Percentiles rank a stretch among this genome's conserved stretches.
Conservation (phyloP, 1,284 basidiomycete genomes). For the Ustilago crameri region DNA sequence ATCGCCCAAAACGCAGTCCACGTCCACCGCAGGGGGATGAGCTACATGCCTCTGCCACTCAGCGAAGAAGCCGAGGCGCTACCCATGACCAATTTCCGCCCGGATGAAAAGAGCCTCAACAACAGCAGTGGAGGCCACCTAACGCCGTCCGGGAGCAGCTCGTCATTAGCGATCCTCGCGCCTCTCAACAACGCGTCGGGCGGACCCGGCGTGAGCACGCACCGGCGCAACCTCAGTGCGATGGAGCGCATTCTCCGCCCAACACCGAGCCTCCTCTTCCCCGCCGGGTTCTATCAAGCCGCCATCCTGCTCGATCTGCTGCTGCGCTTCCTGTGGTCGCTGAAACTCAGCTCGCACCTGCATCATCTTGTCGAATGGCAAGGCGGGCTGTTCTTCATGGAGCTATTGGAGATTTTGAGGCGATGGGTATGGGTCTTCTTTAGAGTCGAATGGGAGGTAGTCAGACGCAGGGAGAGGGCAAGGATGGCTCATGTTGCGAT, state of each 20-base stretch:
- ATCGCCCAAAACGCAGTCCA: slow-evolving; percentile 24
- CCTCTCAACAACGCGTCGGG: slow-evolving; percentile 12
- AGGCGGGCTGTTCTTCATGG: slow-evolving; percentile 85
- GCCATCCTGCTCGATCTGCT: slow-evolving; percentile 85
- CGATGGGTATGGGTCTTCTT: slow-evolving; percentile 98
- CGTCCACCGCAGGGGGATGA: slow-evolving; percentile 33
- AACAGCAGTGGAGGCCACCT: no score
- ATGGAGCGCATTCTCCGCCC: slow-evolving; percentile 36
- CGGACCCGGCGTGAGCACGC: neutral
- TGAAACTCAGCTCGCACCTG: slow-evolving; percentile 88
- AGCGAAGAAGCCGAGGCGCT: slow-evolving; percentile 20
- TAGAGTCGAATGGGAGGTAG: slow-evolving; percentile 77
- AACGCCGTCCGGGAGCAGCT: neutral
- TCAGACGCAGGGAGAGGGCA: slow-evolving; percentile 19
- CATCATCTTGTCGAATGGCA: slow-evolving; percentile 85
- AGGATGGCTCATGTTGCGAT: slow-evolving; percentile 14
- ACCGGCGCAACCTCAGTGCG: slow-evolving; percentile 17
- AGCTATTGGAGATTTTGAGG: slow-evolving; percentile 86
- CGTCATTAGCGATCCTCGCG: slow-evolving; percentile 4
- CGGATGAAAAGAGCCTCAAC: slow-evolving; percentile 22
- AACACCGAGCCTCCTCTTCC: slow-evolving; percentile 22
- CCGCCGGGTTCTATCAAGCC: slow-evolving; percentile 80
- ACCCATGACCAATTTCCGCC: slow-evolving; percentile 16
- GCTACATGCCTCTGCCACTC: slow-evolving; percentile 25
- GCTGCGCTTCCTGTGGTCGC: slow-evolving; percentile 91